Base-by-base conservation (phyloP, 2,329 filamentous ascomycete species). In the Periconia digitata region DNA sequence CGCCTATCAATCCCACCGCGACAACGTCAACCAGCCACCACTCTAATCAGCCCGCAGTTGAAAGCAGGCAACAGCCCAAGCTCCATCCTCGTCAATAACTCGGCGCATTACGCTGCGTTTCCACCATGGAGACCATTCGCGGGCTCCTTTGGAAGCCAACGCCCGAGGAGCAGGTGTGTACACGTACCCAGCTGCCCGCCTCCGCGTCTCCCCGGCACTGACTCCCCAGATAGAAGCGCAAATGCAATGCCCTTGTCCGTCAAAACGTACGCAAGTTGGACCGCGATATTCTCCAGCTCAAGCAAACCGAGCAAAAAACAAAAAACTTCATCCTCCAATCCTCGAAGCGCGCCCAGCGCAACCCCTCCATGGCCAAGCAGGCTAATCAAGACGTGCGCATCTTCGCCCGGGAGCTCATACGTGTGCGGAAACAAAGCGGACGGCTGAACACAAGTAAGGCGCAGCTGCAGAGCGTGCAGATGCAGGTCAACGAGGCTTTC, bases 401-500 rank as follows among this genome's bases (percentile, higher is more conserved):
- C 55, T 96, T 96, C 71, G 94, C 94, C 20, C 82, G 85, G 58
- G 92, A 96, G 73, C 82, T 97, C 42, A 84, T 97, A 54, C 85
- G 89, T 44, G 83, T 90, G 50, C 88, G 94, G 56, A 89, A 87
- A 69, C 85, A 91, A 54, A 81, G 80, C 16, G 75, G 80, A 23
- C 85, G 94, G 4, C 80, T 97, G 34, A 80, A 87, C 16, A 97
- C 92, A 0, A 87, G 86, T 62, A 95, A 95, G 70, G 94, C 94
- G 2, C 94, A 97, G 74, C 82, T 99, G 40, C 85, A 86, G 68
- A 92, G 87, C 58, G 92, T 99, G 37, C 87, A 92, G 73, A 95
- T 97, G 91, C 94, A 97, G 74, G 92, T 99, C 66, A 90, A 92
- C 66, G 92, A 97, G 76, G 92, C 94, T 1, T 97, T 97, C 72